These are phyloP conservation scores for Penicillium egyptiacum DNA, from an alignment of 495 filamentous ascomycete species.

Conservation along the genomic window DNA sequence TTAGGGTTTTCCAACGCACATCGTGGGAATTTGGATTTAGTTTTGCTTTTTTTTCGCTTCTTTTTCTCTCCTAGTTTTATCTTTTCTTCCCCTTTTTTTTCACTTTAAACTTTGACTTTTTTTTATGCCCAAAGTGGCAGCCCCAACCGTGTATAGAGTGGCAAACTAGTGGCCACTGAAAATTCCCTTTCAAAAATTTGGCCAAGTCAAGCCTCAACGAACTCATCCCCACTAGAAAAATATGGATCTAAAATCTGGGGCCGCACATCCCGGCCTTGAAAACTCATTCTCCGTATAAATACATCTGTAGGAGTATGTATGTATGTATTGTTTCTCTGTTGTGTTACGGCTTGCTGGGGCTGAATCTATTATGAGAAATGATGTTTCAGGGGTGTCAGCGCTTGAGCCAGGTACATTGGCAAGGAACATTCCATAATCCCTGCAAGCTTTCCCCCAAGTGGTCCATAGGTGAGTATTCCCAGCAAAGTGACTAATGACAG, in stretches of 20 bases:
- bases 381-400: constrained; percentile 17
- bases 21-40: neutral
- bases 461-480: neutral
- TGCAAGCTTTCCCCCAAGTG: constrained; percentile 4
- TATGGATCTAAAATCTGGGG: constrained; percentile 35
- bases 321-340: neutral
- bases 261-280: constrained; percentile 29
- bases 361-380: neutral
- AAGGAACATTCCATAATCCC: constrained; percentile 30
- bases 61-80: neutral
- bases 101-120: constrained; percentile 3
- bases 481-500: neutral
- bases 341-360: constrained; percentile 2
- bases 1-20: constrained; percentile 1
- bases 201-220: neutral
- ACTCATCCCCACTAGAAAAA: constrained; percentile 19
- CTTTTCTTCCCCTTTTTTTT: neutral
- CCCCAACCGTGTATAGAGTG: neutral
- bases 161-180: neutral
- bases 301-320: too few species aligned
- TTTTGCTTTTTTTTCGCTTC: neutral
- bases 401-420: constrained; percentile 2
- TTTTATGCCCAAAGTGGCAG: constrained; percentile 3
- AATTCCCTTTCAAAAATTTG: neutral
- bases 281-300: constrained; percentile 2